Base-by-base conservation (phyloP, 2,329 filamentous ascomycete genomes). In the Furcasterigmium sp. region DNA sequence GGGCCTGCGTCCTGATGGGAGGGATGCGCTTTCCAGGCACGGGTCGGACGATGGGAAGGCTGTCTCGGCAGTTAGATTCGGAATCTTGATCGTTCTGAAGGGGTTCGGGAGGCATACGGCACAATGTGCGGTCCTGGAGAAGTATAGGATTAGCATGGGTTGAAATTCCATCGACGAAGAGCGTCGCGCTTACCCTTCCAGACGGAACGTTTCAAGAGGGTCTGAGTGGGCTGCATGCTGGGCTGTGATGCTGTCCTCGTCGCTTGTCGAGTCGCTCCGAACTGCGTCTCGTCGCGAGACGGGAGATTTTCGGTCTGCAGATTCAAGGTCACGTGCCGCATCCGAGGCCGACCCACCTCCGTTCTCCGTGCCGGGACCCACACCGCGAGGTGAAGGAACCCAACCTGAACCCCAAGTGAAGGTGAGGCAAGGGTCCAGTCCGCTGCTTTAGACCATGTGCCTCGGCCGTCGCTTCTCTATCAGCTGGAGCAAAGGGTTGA, bases 1-100 rank as follows among this genome's bases (percentile, higher is more conserved):
- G 87, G 29, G 90, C 90, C 63, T 91, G 87, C 14, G 91, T 96
- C 58, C 80, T 83, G 62, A 96, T 91, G 11, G 88, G 85, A 30
- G 78, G 79, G 4, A 78, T 71, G 51, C 75, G 76, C 54, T 87
- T 73, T 56, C 83, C 84, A 6, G 75, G 63, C 56, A 73, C 76
- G 29, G 65, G 75, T 56, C 70, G 68, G 57, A 78, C 69, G 53
- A 90, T 85, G n/a, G 76, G 86, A 46, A 81, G 73, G 44, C 77
- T 81, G 53, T 50, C 43, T 32, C 19, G 9, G 5, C 20, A 13
- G 25, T 21, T 28, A n/a, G 20, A 3, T 21, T 25, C n/a, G 20
- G 11, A 35, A 14, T 39, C 20, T 25, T 17, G 35, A 30, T n/a
- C n/a, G 13, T 32, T 28, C 8, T 28, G n/a, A 8, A n/a, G 11